A percentile compares a stretch with the other conserved stretches of the same genome.
Evolutionary conservation across 2,329 filamentous ascomycete genomes (phyloP).

Genomic region (Talaromyces sp.): DNA sequence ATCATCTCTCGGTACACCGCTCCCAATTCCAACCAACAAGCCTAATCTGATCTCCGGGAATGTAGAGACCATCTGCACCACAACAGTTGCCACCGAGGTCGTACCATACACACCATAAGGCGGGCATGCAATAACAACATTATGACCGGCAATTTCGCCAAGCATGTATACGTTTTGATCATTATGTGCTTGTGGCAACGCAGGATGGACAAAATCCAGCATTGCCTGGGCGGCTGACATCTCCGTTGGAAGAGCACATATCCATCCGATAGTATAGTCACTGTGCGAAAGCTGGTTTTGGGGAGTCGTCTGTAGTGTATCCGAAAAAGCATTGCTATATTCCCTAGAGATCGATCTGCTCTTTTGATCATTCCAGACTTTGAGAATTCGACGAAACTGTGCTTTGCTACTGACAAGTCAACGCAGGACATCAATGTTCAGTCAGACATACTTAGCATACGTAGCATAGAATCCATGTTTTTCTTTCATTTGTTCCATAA

Average conservation of each 20-base stretch:
- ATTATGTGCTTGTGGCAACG: constrained; percentile 2
- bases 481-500: too few species aligned
- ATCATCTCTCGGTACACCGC: constrained; percentile 23
- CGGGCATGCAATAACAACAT: constrained; percentile 32
- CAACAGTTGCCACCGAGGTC: background rate
- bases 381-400: too few species aligned
- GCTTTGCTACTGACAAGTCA: too few species aligned
- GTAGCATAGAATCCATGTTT: too few species aligned
- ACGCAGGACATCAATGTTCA: too few species aligned
- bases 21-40: constrained; percentile 38
- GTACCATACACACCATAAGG: constrained; percentile 12
- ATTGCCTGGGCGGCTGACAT: background rate
- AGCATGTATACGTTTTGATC: constrained; percentile 30
- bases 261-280: background rate
- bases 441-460: too few species aligned
- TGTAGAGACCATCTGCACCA: constrained; percentile 27
- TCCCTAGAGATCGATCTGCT: background rate
- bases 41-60: constrained; percentile 29
- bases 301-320: too few species aligned
- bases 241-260: constrained; percentile 1
- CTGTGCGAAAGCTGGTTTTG: too few species aligned
- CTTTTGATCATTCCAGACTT: too few species aligned
- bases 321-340: too few species aligned
- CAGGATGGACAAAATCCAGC: background rate
- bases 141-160: constrained; percentile 30